phyloP scores from a whole-genome alignment of 2,329 filamentous ascomycete species.

The Stachybotrys elegans region DNA sequence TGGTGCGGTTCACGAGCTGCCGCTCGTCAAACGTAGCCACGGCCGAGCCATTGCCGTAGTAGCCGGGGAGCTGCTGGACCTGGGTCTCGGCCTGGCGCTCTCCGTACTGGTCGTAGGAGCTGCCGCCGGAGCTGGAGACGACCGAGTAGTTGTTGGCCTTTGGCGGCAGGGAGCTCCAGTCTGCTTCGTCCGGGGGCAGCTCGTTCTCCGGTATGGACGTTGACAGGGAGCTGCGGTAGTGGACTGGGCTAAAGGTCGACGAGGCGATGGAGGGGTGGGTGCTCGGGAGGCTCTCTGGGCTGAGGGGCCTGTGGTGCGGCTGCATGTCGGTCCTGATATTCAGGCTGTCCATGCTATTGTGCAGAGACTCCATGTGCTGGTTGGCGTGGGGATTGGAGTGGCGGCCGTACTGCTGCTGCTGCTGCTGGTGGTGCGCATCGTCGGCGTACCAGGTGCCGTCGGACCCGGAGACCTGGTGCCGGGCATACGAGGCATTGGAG shows the following conservation, averaged over 20 bases:
- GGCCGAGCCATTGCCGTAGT: neutral
- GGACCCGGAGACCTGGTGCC: neutral
- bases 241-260: neutral
- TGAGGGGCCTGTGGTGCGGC: neutral
- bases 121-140: neutral
- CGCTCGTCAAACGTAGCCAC: neutral
- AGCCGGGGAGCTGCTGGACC: too few species aligned
- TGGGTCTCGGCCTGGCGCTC: neutral
- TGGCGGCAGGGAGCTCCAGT: neutral
- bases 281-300: neutral
- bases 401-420: neutral
- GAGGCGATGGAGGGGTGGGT: neutral
- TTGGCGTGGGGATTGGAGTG: neutral
- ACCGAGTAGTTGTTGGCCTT: neutral
- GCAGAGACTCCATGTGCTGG: neutral
- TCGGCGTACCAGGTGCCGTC: neutral
- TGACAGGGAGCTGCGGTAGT: neutral
- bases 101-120: too few species aligned
- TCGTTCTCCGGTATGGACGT: neutral
- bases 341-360: neutral
- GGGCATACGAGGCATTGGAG: neutral
- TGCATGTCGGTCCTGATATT: neutral
- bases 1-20: neutral
- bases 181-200: neutral
- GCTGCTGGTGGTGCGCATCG: neutral